phyloP scores from a whole-genome alignment of 139 green algal genomes.

The Limnomonas spitsbergensis region DNA sequence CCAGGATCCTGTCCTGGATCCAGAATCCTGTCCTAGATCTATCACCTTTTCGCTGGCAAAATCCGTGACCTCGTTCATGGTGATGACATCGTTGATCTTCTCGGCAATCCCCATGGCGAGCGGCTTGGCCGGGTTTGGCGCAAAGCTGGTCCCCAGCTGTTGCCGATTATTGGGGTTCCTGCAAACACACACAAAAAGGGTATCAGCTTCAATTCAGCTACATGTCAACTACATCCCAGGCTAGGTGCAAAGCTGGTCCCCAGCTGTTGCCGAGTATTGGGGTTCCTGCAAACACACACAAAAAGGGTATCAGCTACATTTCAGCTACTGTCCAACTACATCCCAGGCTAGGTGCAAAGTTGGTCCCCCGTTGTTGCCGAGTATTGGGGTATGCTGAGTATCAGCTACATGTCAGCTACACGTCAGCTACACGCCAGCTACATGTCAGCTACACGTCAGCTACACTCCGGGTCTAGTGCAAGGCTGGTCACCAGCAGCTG shows the following conservation, averaged over 20 bases:
- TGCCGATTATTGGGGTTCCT: slow-evolving; percentile 56
- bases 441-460: no score
- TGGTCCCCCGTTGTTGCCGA: slow-evolving; percentile 38
- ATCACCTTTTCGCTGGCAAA: slow-evolving; percentile 29
- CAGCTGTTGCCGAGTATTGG: slow-evolving; percentile 49
- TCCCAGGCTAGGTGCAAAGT: slow-evolving; percentile 37
- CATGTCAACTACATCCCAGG: no score
- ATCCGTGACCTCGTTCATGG: slow-evolving; percentile 58
- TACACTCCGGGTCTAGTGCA: no score
- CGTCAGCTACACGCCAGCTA: no score
- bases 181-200: no score
- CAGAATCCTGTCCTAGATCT: no score
- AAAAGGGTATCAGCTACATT: no score
- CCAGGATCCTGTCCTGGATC: no score
- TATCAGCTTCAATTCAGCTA: no score
- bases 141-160: slow-evolving; percentile 42
- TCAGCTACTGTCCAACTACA: no score
- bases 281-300: slow-evolving; percentile 45
- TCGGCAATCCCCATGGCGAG: slow-evolving; percentile 40
- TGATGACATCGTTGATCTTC: slow-evolving; percentile 67
- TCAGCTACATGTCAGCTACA: no score
- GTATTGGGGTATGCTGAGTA: slow-evolving; percentile 55
- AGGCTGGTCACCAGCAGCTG: no score
- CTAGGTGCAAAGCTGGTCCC: slow-evolving; percentile 42
- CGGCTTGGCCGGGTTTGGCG: slow-evolving; percentile 22